Evolutionary conservation across 1,139 yeast species (phyloP).

Genomic region (Martiniozyma asiatica): DNA sequence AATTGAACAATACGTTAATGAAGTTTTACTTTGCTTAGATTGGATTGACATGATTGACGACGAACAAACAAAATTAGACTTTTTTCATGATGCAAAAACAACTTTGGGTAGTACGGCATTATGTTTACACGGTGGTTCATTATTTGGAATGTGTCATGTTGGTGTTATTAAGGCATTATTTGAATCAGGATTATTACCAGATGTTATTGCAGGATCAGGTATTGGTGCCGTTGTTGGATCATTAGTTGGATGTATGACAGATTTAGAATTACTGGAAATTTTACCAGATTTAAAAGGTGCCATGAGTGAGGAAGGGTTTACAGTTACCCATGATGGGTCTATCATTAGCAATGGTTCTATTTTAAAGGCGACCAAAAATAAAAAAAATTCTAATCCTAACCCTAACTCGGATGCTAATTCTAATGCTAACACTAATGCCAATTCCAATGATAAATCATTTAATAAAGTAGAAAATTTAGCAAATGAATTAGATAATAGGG

Average conservation of each 20-base stretch:
- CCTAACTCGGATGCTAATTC: no score
- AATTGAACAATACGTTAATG: conserved; percentile 77
- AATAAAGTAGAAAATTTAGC: no score
- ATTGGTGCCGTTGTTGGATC: conserved; percentile 92
- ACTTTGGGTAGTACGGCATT: conserved; percentile 86
- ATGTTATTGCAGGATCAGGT: conserved; percentile 86
- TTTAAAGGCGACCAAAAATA: no score
- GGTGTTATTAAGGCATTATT: conserved; percentile 82
- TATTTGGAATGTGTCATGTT: conserved; percentile 85
- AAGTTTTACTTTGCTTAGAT: conserved; percentile 60
- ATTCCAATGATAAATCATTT: no score
- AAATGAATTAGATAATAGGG: background rate
- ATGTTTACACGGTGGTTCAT: conserved; percentile 84
- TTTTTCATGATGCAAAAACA: conserved; percentile 83
- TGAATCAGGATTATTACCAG: conserved; percentile 63
- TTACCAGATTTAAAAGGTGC: conserved; percentile 5
- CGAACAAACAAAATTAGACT: conserved; percentile 59
- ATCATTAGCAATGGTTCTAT: no score
- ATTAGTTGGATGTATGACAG: conserved; percentile 57
- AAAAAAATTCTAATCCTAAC: no score
- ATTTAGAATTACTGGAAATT: conserved; percentile 28
- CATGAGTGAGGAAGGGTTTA: conserved; percentile 6
- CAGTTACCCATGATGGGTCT: conserved; percentile 24
- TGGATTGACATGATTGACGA: conserved; percentile 24
- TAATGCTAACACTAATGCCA: no score